Evolutionary conservation across 257 asterid species (phyloP), one percentile per base, ranked within the genome.

Genomic region (Fraxinus pennsylvanica): DNA sequence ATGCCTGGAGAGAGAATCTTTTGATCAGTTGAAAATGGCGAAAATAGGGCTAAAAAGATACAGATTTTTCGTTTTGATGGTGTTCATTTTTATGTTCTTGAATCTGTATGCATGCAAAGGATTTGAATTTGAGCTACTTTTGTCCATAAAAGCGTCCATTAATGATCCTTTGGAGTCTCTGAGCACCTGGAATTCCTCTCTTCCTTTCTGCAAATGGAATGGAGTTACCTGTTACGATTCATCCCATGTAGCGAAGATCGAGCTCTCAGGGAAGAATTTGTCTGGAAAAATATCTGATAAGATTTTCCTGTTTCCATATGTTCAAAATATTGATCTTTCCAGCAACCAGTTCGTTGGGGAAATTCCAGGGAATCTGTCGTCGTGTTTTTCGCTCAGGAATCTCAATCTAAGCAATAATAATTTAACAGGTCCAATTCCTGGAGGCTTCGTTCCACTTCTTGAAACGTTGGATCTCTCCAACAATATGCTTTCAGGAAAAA

Each of bases 371-470:
- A 83, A 63, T 38, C 47, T 89, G 2, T 84, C 87, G 0, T 78
- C 88, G 0, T 86, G 87, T 72, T 75, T 73, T 65, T 75, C 83
- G 9, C 97, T 94, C 63, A 82, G 78, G 74, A 77, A 76, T 33
- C 92, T 94, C 78, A 94, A 94, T 73, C 88, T 94, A 30, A 94
- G 98, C 86, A 72, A 75, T 82, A 94, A 94, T 45, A 94, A 92
- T 80, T 77, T 94, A 32, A 91, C 98, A 35, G 96, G 97, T 6
- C 36, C 57, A 13, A 68, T 91, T 43, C 96, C 88, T 3, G 63
- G 76, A 17, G 84, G 61, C 15, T 83, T 73, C 7, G 82, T 75
- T 65, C 90, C 90, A 19, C 61, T 50, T 68, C 91, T 94, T 2
- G 83, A 91, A 75, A 87, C 88, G 1, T 76, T 90, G 25, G 98